A percentile compares a stretch with the other conserved stretches of the same genome.
Evolutionary conservation across 2,329 filamentous ascomycete genomes (phyloP).

Genomic region (Pseudocercospora musae): DNA sequence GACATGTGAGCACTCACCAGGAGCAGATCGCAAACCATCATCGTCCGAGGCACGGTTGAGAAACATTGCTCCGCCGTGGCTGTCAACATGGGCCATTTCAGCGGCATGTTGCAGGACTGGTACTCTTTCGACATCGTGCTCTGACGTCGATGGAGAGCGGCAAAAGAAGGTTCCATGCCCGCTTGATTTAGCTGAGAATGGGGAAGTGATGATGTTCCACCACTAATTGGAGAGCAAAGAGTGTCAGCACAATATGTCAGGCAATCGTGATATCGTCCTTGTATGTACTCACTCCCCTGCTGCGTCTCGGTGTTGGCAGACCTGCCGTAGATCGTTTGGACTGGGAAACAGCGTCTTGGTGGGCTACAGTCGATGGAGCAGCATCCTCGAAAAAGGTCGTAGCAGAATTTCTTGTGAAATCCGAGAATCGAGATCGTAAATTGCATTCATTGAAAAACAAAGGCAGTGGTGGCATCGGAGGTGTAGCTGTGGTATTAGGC

Average conservation of each 20-base stretch:
- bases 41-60: constrained; percentile 19
- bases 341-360: not conserved
- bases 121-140: constrained; percentile 16
- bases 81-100: constrained; percentile 23
- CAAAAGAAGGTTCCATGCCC: constrained; percentile 23
- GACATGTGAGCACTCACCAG: constrained; percentile 10
- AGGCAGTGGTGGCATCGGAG: constrained; percentile 62
- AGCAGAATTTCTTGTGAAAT: constrained; percentile 33
- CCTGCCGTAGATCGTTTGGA: constrained; percentile 13
- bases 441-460: constrained; percentile 24
- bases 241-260: not conserved
- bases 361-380: not conserved
- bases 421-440: constrained; percentile 11
- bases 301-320: constrained; percentile 55
- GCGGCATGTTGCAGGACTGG: constrained; percentile 26
- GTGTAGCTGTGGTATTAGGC: constrained; percentile 39
- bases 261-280: not conserved
- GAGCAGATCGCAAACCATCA: constrained; percentile 26
- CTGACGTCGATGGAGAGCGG: constrained; percentile 23
- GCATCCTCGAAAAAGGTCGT: constrained; percentile 46
- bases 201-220: constrained; percentile 75
- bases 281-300: constrained; percentile 48
- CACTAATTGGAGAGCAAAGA: constrained; percentile 42
- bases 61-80: constrained; percentile 25
- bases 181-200: constrained; percentile 49